Percentiles rank a stretch among this genome's conserved stretches.
These are phyloP conservation scores for Aspergillus nomiae DNA, from an alignment of 2,329 filamentous ascomycete species.

Conservation along the genomic window DNA sequence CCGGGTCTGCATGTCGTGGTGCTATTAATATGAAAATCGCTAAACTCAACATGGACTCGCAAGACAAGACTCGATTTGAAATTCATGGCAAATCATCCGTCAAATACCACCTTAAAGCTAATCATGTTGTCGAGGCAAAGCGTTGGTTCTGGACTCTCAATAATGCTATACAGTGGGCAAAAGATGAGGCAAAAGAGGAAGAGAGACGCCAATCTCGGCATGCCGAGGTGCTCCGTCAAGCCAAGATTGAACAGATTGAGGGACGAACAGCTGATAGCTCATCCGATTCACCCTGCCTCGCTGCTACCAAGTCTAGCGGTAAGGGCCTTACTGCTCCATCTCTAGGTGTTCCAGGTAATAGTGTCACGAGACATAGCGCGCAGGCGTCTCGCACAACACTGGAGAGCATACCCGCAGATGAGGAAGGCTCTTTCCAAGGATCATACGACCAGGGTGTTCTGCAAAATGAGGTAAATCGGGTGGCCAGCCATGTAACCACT, in stretches of 20 bases:
- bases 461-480: conserved; percentile 51
- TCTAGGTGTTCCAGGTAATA: conserved; percentile 38
- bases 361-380: conserved; percentile 51
- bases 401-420: conserved; percentile 54
- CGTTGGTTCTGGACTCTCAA: conserved; percentile 99
- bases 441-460: conserved; percentile 60
- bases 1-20: conserved; percentile 90
- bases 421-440: conserved; percentile 55
- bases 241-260: conserved; percentile 72
- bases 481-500: conserved; percentile 52
- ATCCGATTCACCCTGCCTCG: conserved; percentile 38
- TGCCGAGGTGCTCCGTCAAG: conserved; percentile 74
- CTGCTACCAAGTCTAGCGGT: conserved; percentile 36
- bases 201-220: conserved; percentile 73
- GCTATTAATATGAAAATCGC: conserved; percentile 99
- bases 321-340: conserved; percentile 40
- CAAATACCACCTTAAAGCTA: conserved; percentile 96
- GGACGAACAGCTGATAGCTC: conserved; percentile 51
- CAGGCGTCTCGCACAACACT: conserved; percentile 50
- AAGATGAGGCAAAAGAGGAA: conserved; percentile 93
- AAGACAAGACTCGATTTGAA: conserved; percentile 97
- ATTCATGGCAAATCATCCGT: conserved; percentile 98
- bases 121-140: conserved; percentile 97
- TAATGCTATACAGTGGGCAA: conserved; percentile 97
- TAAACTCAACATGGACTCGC: conserved; percentile 88